Evolutionary conservation across 768 basidiomycete genomes (phyloP).

Genomic region (Auricularia sp.): DNA sequence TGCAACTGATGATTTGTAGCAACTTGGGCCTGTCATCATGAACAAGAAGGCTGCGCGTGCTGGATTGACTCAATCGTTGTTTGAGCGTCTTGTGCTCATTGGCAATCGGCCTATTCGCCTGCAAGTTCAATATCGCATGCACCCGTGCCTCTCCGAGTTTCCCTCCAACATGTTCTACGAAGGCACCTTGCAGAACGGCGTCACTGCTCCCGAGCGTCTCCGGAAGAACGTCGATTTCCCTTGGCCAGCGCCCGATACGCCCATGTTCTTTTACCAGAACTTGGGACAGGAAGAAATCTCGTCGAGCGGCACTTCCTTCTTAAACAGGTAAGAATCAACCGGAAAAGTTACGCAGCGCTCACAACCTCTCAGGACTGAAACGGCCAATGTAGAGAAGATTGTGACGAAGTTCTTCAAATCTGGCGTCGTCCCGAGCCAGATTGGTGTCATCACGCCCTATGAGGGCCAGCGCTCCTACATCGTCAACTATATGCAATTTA

Average conservation of each 20-base stretch:
- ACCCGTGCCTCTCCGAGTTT: constrained; percentile 97
- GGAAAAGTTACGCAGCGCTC: no score
- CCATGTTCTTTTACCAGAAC: constrained; percentile 99
- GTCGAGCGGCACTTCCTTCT: constrained; percentile 94
- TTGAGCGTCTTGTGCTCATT: constrained; percentile 92
- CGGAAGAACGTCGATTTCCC: constrained; percentile 99
- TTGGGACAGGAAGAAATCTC: constrained; percentile 98
- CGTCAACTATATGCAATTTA: constrained; percentile 99
- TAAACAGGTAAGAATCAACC: constrained; percentile 57
- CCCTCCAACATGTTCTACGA: constrained; percentile 99
- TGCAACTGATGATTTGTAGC: constrained; percentile 28
- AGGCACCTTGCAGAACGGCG: constrained; percentile 96
- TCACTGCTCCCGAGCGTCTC: constrained; percentile 93
- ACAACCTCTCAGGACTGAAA: constrained; percentile 64
- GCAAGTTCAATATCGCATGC: constrained; percentile 99
- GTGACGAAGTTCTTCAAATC: constrained; percentile 99
- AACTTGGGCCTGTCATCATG: constrained; percentile 99
- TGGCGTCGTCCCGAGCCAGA: constrained; percentile 88
- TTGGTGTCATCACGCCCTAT: constrained; percentile 97
- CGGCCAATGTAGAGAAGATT: constrained; percentile 98
- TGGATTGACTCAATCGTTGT: constrained; percentile 93
- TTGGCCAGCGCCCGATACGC: constrained; percentile 93
- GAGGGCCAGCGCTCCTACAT: constrained; percentile 98
- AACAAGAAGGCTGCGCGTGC: constrained; percentile 99
- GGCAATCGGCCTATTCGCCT: constrained; percentile 95